These are phyloP conservation scores for Colletotrichum sp. DNA, from an alignment of 2,329 filamentous ascomycete species.

Conservation along the genomic window DNA sequence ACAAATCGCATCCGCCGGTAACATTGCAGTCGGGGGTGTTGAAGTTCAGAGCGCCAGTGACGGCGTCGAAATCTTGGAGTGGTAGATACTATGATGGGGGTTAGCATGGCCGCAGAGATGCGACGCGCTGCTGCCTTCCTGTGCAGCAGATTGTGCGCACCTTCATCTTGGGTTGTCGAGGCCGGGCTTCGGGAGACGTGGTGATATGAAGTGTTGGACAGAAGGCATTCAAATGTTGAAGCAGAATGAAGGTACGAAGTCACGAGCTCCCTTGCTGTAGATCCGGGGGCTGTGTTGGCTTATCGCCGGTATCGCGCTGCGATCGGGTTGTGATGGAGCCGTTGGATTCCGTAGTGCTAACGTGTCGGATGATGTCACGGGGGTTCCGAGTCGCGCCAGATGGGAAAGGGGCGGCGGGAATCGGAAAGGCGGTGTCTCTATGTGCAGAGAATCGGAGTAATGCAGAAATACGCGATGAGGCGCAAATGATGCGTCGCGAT, in stretches of 20 bases:
- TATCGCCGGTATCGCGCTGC: slow-evolving; percentile 18
- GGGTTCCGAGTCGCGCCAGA: slow-evolving; percentile 17
- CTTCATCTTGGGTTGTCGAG: slow-evolving; percentile 22
- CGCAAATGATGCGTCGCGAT: slow-evolving; percentile 5
- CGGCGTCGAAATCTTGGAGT: slow-evolving; percentile 86
- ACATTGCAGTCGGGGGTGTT: slow-evolving; percentile 92
- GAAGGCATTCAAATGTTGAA: neutral
- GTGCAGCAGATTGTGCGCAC: slow-evolving; percentile 17
- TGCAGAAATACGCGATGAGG: neutral
- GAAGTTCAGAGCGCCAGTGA: slow-evolving; percentile 94
- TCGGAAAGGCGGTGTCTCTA: slow-evolving; percentile 11
- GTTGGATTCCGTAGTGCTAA: slow-evolving; percentile 6
- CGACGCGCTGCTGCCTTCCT: slow-evolving; percentile 3
- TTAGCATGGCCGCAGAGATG: slow-evolving; percentile 16
- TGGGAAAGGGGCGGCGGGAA: neutral
- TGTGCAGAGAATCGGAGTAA: neutral
- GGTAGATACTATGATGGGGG: slow-evolving; percentile 76
- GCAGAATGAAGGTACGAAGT: neutral
- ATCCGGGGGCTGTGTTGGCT: neutral
- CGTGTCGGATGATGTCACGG: slow-evolving; percentile 23
- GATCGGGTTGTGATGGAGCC: slow-evolving; percentile 14
- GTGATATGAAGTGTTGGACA: neutral
- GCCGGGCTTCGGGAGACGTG: slow-evolving; percentile 2
- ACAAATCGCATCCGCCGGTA: slow-evolving; percentile 92
- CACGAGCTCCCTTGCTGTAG: neutral